Conservation (phyloP, 176 grass and related monocot genomes). For the Musa beccarii region DNA sequence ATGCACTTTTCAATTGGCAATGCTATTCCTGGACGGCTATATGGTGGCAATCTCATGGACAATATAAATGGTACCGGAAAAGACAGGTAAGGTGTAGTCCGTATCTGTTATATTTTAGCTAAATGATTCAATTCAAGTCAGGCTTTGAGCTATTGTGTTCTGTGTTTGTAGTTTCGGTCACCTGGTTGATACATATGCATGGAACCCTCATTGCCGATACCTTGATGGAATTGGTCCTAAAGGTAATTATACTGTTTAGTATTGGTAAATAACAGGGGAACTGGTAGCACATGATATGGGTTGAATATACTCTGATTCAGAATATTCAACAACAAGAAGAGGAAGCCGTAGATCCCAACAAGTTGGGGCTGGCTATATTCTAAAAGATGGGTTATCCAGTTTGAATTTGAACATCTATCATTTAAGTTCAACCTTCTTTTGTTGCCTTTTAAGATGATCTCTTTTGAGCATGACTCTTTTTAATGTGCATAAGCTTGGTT, state of each 20-base stretch:
- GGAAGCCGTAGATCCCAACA: neutral
- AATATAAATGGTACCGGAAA: slow-evolving; percentile 68
- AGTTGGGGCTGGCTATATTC: neutral
- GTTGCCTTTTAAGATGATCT: neutral
- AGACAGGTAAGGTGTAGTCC: slow-evolving; percentile 53
- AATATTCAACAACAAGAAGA: neutral
- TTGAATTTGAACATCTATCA: neutral
- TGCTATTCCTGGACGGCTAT: slow-evolving; percentile 96
- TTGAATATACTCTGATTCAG: neutral
- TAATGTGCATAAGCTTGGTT: neutral
- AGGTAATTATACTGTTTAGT: slow-evolving; percentile 32
- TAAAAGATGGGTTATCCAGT: neutral
- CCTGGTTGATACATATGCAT: slow-evolving; percentile 90
- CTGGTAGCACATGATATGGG: too few species aligned
- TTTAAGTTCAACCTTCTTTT: neutral
- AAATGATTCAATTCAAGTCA: neutral
- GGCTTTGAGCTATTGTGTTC: neutral
- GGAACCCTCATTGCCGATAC: slow-evolving; percentile 86
- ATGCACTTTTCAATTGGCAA: slow-evolving; percentile 90
- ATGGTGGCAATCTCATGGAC: slow-evolving; percentile 85
- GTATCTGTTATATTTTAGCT: neutral
- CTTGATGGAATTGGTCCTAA: slow-evolving; percentile 81
- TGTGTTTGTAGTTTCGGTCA: slow-evolving; percentile 58
- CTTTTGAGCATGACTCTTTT: neutral
- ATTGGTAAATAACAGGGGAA: neutral